Conservation (phyloP, 306 rosid species). For the Medicago arabica region DNA sequence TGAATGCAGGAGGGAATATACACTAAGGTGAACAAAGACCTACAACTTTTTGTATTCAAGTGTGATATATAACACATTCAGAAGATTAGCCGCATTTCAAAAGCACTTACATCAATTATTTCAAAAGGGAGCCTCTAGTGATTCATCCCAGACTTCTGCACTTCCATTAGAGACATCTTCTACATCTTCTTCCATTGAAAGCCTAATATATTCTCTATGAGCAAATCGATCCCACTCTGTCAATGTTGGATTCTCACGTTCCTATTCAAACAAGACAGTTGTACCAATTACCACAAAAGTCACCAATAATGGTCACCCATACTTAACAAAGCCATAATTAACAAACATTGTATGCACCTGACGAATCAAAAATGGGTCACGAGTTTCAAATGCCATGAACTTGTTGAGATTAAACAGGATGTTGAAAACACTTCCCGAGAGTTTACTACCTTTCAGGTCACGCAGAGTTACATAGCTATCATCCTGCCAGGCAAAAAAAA, state of each 20-base stretch:
- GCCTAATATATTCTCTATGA: slow-evolving; percentile 97
- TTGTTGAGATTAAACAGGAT: slow-evolving; percentile 97
- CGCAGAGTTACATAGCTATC: slow-evolving; percentile 69
- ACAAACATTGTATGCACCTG: slow-evolving; percentile 64
- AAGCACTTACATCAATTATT: slow-evolving; percentile 55
- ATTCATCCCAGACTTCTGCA: slow-evolving; percentile 99
- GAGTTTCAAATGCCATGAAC: slow-evolving; percentile 99
- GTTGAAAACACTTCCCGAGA: slow-evolving; percentile 96
- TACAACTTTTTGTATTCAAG: slow-evolving; percentile 26
- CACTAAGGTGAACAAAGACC: slow-evolving; percentile 21
- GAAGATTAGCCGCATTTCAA: slow-evolving; percentile 28
- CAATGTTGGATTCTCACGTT: slow-evolving; percentile 98
- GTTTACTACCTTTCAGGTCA: slow-evolving; percentile 94
- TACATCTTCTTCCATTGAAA: slow-evolving; percentile 99
- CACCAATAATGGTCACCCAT: slow-evolving; percentile 40
- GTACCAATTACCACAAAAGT: slow-evolving; percentile 37
- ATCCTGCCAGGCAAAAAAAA: slow-evolving; percentile 57
- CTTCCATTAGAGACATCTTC: slow-evolving; percentile 99
- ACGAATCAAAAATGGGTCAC: slow-evolving; percentile 97
- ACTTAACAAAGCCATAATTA: slow-evolving; percentile 17
- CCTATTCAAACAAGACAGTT: slow-evolving; percentile 61
- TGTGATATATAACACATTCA: slow-evolving; percentile 23
- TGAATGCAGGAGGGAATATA: slow-evolving; percentile 16
- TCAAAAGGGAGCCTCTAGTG: slow-evolving; percentile 98
- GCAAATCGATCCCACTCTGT: slow-evolving; percentile 99